Evolutionary conservation across 345 rosid species (phyloP), one percentile per base, ranked within the genome.

Genomic region (Arabidopsis arenosa): DNA sequence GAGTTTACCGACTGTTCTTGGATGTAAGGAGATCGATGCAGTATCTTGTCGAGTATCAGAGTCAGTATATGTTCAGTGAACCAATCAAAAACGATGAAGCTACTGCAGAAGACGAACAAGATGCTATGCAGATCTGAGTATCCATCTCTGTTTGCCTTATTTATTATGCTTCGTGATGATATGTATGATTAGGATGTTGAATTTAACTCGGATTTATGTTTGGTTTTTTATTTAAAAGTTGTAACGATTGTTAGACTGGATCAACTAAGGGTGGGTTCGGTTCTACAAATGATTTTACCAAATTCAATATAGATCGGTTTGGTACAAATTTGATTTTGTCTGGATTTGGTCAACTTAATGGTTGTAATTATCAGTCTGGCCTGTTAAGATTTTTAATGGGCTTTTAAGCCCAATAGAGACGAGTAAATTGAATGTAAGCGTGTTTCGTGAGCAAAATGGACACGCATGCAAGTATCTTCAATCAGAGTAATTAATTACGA

Each of bases 11-110:
- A 58, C 83, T 94, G 58, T 94, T 94, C 79, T 82, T 94, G 68
- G 99, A 94, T 75, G 97, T 92, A 67, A 87, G 88, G 91, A 86
- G 99, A 73, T 94, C 99, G 3, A 87, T 91, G 23, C 99, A 94
- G 76, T 94, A 89, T 71, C 85, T 94, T 80, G 91, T 92, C 80
- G 97, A 90, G 85, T 89, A 85, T 56, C 76, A 77, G 66, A 88
- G 82, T 65, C 92, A 90, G 86, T 94, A 90, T 84, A 89, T 94
- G 93, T 89, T 88, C 73, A 93, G 68, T n/a, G 94, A 91, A 80
- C 84, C 77, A 6, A 40, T 86, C 3, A 40, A 79, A 7, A 79
- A 70, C 35, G 88, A 82, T 55, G 85, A 44, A 2, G 87, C 43
- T 33, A 6, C 33, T 32, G 52, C 15, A 10, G 76, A 89, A 54